phyloP scores from a whole-genome alignment of 169 alveolate genomes.

The Plasmodium fragile region DNA sequence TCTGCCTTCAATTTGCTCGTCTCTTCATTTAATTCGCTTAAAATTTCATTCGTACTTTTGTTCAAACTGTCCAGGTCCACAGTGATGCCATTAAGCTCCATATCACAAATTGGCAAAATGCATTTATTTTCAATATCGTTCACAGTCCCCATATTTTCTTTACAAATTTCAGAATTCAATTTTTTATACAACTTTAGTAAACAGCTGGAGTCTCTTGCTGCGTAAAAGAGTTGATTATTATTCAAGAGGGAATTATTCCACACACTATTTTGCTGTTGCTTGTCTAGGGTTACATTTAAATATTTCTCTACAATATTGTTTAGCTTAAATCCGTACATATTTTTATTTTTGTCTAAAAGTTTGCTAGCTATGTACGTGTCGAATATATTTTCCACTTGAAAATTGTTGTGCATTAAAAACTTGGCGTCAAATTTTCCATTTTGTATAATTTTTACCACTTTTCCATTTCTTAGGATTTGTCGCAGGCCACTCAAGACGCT shows the following conservation, averaged over 20 bases:
- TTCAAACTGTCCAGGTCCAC: constrained; percentile 83
- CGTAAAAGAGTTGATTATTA: constrained; percentile 88
- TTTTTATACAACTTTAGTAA: constrained; percentile 85
- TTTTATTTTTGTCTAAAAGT: constrained; percentile 84
- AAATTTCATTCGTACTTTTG: constrained; percentile 80
- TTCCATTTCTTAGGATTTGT: constrained; percentile 71
- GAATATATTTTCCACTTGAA: constrained; percentile 79
- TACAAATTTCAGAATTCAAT: constrained; percentile 81
- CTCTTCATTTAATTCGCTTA: constrained; percentile 78
- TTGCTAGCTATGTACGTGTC: constrained; percentile 89
- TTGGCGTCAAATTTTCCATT: constrained; percentile 89
- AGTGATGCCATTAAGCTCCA: constrained; percentile 89
- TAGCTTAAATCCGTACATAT: constrained; percentile 83
- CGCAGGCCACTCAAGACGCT: constrained; percentile 76
- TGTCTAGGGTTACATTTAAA: constrained; percentile 84
- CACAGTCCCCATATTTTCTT: constrained; percentile 80
- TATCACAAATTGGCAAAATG: constrained; percentile 86
- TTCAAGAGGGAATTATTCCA: constrained; percentile 83
- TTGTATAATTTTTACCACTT: constrained; percentile 84
- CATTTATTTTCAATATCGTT: constrained; percentile 87
- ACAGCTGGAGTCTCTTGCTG: constrained; percentile 89
- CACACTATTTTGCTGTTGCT: constrained; percentile 88
- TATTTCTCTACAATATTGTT: constrained; percentile 86
- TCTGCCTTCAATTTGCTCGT: constrained; percentile 76
- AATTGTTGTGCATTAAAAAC: constrained; percentile 79